Evolutionary conservation across 345 rosid species (phyloP).

Genomic region (Psidium friedrichsthalianum): DNA sequence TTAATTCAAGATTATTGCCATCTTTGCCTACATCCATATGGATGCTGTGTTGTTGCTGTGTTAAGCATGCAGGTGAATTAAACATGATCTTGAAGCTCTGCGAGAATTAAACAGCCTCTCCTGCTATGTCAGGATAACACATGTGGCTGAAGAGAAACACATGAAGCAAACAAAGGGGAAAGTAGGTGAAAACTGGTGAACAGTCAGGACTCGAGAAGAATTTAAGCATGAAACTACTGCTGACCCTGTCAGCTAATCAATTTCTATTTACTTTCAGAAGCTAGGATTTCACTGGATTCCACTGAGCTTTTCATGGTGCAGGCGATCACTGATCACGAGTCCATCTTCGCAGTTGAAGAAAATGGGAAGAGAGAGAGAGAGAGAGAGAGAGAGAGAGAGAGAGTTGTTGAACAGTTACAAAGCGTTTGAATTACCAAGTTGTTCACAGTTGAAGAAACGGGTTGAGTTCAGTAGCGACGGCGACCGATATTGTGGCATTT

Average conservation of each 20-base stretch:
- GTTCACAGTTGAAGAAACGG: constrained; percentile 2
- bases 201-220: constrained; percentile 7
- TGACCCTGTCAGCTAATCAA: background rate
- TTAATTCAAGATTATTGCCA: background rate
- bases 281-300: background rate
- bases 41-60: background rate
- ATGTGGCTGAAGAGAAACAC: background rate
- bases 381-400: background rate
- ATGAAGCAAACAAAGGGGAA: background rate
- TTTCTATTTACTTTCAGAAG: background rate
- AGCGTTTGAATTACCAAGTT: constrained; percentile 5
- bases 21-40: background rate
- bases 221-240: background rate
- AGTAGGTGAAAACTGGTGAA: constrained; percentile 27
- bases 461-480: constrained; percentile 9
- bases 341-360: background rate
- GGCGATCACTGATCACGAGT: background rate
- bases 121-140: background rate
- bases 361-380: background rate
- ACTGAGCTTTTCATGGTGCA: background rate
- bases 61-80: background rate
- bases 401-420: background rate
- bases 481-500: background rate
- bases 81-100: background rate
- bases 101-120: background rate